A percentile compares a stretch with the other conserved stretches of the same genome.
Conservation (phyloP, 495 filamentous ascomycete genomes). For the Aspergillus wentii region DNA sequence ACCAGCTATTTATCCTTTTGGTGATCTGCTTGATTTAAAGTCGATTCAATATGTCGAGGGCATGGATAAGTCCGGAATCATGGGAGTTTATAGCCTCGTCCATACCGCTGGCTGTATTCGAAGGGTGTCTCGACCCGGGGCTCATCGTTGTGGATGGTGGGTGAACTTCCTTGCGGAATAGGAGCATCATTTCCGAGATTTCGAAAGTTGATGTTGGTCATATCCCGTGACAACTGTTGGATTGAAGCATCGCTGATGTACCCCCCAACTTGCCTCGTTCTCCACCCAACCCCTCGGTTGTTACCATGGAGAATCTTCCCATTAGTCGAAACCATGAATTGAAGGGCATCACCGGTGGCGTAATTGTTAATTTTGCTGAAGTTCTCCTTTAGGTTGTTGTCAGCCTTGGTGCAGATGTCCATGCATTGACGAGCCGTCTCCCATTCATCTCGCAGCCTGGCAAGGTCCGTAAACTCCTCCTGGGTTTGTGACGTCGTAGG, state of each 20-base stretch:
- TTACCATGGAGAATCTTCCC: conserved; percentile 29
- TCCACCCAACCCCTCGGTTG: conserved; percentile 34
- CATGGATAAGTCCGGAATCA: no score
- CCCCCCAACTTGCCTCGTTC: conserved; percentile 37
- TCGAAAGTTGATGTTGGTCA: conserved; percentile 18
- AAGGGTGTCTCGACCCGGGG: conserved; percentile 7
- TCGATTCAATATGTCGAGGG: no score
- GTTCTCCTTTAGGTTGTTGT: conserved; percentile 25
- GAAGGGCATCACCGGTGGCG: conserved; percentile 30
- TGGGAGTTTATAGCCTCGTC: conserved; percentile 29
- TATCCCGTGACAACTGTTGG: conserved; percentile 34
- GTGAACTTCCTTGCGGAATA: conserved; percentile 9
- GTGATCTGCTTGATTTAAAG: no score
- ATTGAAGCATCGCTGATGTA: conserved; percentile 31
- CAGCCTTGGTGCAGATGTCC: conserved; percentile 34
- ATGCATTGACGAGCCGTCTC: conserved; percentile 30
- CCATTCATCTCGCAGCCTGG: conserved; percentile 33
- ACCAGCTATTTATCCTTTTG: no score
- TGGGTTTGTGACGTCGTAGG: conserved; percentile 19
- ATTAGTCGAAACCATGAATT: conserved; percentile 40
- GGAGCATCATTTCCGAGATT: conserved; percentile 6
- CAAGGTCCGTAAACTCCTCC: conserved; percentile 27
- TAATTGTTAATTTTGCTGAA: conserved; percentile 33
- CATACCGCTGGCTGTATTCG: conserved; percentile 30
- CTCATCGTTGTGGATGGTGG: conserved; percentile 1